phyloP scores from a whole-genome alignment of 805 yeast genomes.

The Cyberlindnera xylosilytica region DNA sequence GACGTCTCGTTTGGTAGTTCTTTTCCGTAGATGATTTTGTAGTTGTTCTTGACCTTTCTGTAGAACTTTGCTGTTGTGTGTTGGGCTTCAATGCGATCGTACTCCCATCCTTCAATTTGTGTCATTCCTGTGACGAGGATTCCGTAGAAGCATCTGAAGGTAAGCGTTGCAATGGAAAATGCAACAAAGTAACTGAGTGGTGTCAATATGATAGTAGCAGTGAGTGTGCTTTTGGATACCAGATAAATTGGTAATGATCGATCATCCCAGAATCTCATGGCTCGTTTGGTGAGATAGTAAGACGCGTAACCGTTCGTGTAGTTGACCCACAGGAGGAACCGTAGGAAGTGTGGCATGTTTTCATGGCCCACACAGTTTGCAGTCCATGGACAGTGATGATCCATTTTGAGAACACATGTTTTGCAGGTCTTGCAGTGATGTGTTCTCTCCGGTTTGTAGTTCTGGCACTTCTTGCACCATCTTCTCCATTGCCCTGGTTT shows the following conservation, averaged over 20 bases:
- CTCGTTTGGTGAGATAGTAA: conserved; percentile 38
- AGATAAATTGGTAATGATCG: conserved; percentile 55
- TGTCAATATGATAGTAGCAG: conserved; percentile 49
- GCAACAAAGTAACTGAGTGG: conserved; percentile 59
- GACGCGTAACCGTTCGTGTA: conserved; percentile 47
- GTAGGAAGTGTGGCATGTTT: conserved; percentile 74
- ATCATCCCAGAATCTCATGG: conserved; percentile 42
- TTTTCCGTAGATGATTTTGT: conserved; percentile 26
- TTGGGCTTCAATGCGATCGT: conserved; percentile 73
- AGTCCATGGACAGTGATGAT: conserved; percentile 95
- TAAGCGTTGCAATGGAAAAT: conserved; percentile 55
- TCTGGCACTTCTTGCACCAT: conserved; percentile 71
- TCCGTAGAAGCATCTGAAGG: conserved; percentile 58
- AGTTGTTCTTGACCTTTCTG: conserved; percentile 45
- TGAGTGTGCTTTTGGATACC: conserved; percentile 48
- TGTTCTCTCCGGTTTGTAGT: conserved; percentile 74
- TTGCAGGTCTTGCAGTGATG: conserved; percentile 84
- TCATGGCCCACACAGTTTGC: conserved; percentile 81
- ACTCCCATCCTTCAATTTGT: conserved; percentile 91
- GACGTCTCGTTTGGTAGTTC: conserved; percentile 19
- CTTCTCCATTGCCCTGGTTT: conserved; percentile 51
- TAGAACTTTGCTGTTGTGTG: conserved; percentile 54
- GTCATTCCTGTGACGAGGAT: conserved; percentile 66
- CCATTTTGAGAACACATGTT: conserved; percentile 81
- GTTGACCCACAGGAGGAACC: conserved; percentile 70